Conservation (phyloP, 129 eudicot species). For the Escallonia herrerae region DNA sequence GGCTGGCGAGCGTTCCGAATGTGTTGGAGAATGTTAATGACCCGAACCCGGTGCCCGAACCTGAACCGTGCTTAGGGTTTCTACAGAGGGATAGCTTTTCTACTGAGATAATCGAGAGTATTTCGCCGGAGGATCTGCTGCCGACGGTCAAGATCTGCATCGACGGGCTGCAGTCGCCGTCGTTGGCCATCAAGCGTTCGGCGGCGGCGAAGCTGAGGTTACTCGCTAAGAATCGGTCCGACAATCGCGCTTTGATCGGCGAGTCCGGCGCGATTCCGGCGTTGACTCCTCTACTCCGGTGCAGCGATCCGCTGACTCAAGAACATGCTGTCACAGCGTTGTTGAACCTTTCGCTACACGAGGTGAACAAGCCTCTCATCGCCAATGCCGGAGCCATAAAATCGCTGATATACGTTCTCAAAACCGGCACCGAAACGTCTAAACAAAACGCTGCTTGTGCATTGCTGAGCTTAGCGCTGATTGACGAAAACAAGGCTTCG, state of each 20-base stretch:
- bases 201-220: conserved; percentile 80
- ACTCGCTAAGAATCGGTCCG: conserved; percentile 80
- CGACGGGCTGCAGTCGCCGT: conserved; percentile 52
- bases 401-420: conserved; percentile 66
- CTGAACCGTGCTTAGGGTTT: conserved; percentile 67
- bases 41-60: conserved; percentile 22
- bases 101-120: conserved; percentile 72
- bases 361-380: conserved; percentile 44
- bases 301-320: conserved; percentile 78
- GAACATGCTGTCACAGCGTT: conserved; percentile 95
- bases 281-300: conserved; percentile 59
- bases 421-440: conserved; percentile 79
- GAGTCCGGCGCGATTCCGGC: conserved; percentile 82
- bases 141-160: conserved; percentile 91
- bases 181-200: conserved; percentile 60
- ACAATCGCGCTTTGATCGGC: conserved; percentile 75
- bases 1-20: conserved; percentile 48
- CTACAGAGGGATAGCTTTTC: conserved; percentile 58
- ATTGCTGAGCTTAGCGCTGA: conserved; percentile 60
- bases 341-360: conserved; percentile 67
- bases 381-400: conserved; percentile 56
- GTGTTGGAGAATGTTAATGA: neutral
- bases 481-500: conserved; percentile 62
- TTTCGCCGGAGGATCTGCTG: conserved; percentile 84
- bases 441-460: conserved; percentile 92